These are phyloP conservation scores for Jacaranda mimosifolia DNA, from an alignment of 257 asterid species.

Conservation along the genomic window DNA sequence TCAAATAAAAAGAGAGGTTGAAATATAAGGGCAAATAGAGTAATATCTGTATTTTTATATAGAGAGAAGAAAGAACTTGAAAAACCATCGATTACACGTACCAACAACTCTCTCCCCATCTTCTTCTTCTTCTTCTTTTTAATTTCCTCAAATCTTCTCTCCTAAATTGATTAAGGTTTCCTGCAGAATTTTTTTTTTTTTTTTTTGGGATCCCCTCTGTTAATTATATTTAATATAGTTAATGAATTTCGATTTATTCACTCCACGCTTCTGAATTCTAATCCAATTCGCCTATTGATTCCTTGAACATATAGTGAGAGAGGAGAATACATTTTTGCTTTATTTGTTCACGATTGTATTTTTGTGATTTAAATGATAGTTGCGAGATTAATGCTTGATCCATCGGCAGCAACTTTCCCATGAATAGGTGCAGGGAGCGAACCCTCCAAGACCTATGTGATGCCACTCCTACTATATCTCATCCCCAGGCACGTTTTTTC, in stretches of 20 bases:
- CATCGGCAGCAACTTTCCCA: constrained; percentile 49
- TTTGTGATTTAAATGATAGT: constrained; percentile 27
- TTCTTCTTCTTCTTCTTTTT: constrained; percentile 21
- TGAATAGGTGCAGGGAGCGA: constrained; percentile 61
- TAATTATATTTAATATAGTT: constrained; percentile 27
- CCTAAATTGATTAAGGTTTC: constrained; percentile 16
- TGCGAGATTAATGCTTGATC: constrained; percentile 57
- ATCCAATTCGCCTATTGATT: constrained; percentile 38
- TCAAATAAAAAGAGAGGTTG: constrained; percentile 32
- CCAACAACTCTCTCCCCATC: constrained; percentile 33
- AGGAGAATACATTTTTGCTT: constrained; percentile 36
- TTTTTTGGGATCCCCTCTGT: constrained; percentile 33
- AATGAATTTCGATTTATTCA: constrained; percentile 40
- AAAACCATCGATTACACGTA: constrained; percentile 41
- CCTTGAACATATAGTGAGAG: constrained; percentile 24
- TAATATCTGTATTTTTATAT: constrained; percentile 42
- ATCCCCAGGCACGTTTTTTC: constrained; percentile 60
- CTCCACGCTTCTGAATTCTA: constrained; percentile 39
- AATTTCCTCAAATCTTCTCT: constrained; percentile 28
- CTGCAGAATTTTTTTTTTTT: constrained; percentile 16
- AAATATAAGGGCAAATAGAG: constrained; percentile 39
- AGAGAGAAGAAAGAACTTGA: constrained; percentile 33
- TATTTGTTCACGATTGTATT: constrained; percentile 20
- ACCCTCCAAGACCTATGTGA: constrained; percentile 61
- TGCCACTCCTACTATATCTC: constrained; percentile 57